phyloP scores from a whole-genome alignment of 2,329 filamentous ascomycete species.

The Colletotrichum sp. region DNA sequence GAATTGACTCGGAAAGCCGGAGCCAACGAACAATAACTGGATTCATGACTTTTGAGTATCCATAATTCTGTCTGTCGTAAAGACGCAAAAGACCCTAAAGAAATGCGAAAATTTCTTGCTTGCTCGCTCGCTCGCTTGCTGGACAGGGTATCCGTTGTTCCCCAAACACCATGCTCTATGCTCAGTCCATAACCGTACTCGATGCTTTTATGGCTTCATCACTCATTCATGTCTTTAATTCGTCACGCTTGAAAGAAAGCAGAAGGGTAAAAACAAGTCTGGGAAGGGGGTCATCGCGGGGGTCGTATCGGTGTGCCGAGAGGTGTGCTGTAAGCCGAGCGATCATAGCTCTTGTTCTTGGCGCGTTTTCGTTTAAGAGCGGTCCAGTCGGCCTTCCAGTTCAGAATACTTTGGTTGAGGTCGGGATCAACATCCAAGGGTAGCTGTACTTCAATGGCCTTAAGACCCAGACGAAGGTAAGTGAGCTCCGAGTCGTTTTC shows the following conservation, averaged over 20 bases:
- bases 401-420: constrained; percentile 62
- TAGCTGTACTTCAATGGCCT: constrained; percentile 66
- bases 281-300: constrained; percentile 8
- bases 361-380: constrained; percentile 53
- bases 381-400: constrained; percentile 67
- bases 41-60: constrained; percentile 9
- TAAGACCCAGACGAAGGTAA: constrained; percentile 66
- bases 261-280: constrained; percentile 10
- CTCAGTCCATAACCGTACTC: constrained; percentile 18
- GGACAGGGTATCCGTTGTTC: constrained; percentile 17
- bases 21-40: not conserved
- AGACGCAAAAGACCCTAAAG: constrained; percentile 4
- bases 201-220: constrained; percentile 19
- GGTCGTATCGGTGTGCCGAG: constrained; percentile 14
- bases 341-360: constrained; percentile 19
- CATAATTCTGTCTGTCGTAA: not conserved
- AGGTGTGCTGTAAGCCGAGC: constrained; percentile 17
- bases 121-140: not conserved
- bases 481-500: constrained; percentile 65
- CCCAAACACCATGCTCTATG: constrained; percentile 21
- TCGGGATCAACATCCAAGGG: constrained; percentile 58
- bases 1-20: not conserved
- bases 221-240: constrained; percentile 20
- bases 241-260: constrained; percentile 16
- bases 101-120: constrained; percentile 10